phyloP scores from a whole-genome alignment of 148 eudicot species.

The Vaccinium darrowii region DNA sequence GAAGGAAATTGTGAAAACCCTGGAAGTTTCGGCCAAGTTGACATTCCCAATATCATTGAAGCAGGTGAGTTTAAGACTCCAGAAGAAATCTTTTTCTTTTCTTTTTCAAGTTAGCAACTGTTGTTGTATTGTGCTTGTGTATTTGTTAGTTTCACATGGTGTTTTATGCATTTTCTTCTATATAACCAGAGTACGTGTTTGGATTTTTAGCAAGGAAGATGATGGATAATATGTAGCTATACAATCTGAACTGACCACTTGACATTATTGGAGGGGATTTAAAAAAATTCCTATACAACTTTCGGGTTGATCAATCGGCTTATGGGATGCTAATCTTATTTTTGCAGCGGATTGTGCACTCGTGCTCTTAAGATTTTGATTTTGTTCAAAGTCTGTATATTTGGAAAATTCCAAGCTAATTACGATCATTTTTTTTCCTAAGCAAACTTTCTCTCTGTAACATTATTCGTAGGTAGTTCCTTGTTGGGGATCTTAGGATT shows the following conservation, averaged over 20 bases:
- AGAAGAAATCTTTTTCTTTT: neutral
- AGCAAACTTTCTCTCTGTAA: neutral
- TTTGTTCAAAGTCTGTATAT: neutral
- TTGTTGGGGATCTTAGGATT: neutral
- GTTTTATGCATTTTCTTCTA: neutral
- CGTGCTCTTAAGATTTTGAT: neutral
- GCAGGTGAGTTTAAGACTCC: constrained; percentile 51
- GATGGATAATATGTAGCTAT: neutral
- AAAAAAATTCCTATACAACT: neutral
- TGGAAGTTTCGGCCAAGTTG: constrained; percentile 59
- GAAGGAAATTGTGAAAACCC: constrained; percentile 75
- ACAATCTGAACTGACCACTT: neutral
- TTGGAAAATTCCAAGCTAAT: neutral
- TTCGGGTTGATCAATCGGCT: neutral
- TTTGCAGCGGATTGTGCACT: neutral
- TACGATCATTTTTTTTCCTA: neutral
- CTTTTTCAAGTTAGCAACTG: neutral
- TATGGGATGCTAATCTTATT: neutral
- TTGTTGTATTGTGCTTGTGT: neutral
- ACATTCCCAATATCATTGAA: constrained; percentile 92
- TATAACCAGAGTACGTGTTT: neutral
- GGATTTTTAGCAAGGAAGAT: neutral
- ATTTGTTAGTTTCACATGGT: neutral
- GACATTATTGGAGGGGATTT: neutral
- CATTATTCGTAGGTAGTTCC: neutral